These are phyloP conservation scores for Penicillium coffeae DNA, from an alignment of 495 filamentous ascomycete genomes.

Conservation along the genomic window DNA sequence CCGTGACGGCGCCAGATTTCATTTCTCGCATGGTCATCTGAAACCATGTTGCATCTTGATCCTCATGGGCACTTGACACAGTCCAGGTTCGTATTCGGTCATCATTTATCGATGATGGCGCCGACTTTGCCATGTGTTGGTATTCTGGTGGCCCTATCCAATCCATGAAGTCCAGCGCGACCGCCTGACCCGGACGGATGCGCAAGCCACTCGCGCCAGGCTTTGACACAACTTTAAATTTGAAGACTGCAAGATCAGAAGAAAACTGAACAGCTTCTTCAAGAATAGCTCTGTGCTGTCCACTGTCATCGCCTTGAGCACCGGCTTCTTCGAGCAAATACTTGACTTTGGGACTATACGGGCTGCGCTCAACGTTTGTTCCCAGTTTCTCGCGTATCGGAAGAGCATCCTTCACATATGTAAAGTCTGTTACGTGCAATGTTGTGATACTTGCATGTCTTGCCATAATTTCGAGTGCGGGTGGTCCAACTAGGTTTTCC, in stretches of 20 bases:
- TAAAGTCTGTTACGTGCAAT: conserved; percentile 12
- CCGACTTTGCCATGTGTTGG: conserved; percentile 13
- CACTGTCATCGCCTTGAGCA: neutral
- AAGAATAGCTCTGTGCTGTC: conserved; percentile 3
- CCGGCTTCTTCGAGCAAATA: conserved; percentile 11
- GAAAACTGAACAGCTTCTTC: conserved; percentile 7
- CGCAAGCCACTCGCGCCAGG: neutral
- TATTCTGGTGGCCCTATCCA: conserved; percentile 19
- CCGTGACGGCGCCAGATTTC: conserved; percentile 12
- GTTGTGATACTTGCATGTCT: conserved; percentile 12
- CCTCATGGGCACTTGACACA: conserved; percentile 16
- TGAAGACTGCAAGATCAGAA: conserved; percentile 11
- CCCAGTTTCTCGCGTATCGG: conserved; percentile 12
- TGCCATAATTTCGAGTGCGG: conserved; percentile 12
- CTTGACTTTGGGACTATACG: conserved; percentile 18
- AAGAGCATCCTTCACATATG: conserved; percentile 11
- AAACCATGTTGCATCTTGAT: conserved; percentile 6
- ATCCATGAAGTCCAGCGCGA: conserved; percentile 18
- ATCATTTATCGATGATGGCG: conserved; percentile 13
- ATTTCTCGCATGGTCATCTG: conserved; percentile 18
- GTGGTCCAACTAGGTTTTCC: conserved; percentile 8
- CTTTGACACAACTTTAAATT: conserved; percentile 7
- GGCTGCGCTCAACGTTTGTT: conserved; percentile 14
- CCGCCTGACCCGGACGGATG: conserved; percentile 15
- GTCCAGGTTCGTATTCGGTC: conserved; percentile 21